Conservation (phyloP, 805 yeast species). For the Lachancea thermotolerans region DNA sequence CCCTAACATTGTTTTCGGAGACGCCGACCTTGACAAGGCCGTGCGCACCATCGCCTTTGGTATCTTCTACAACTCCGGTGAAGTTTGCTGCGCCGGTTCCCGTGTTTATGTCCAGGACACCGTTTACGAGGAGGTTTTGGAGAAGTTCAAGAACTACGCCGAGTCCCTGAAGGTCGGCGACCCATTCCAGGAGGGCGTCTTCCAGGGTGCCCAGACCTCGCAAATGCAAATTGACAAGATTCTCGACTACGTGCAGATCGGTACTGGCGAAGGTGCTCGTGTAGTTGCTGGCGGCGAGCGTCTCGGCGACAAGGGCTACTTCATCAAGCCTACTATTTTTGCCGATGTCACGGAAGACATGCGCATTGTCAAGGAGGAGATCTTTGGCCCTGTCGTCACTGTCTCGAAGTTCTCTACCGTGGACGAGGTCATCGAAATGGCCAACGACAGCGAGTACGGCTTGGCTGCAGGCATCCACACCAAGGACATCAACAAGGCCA, state of each 20-base stretch:
- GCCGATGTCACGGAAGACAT: constrained; percentile 70
- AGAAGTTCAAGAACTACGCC: constrained; percentile 45
- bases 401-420: constrained; percentile 62
- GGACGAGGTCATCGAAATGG: constrained; percentile 67
- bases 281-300: constrained; percentile 79
- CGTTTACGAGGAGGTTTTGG: constrained; percentile 59
- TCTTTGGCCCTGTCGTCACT: constrained; percentile 85
- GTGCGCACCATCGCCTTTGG: constrained; percentile 65
- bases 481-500: constrained; percentile 55
- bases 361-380: constrained; percentile 80
- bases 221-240: constrained; percentile 60
- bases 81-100: constrained; percentile 90
- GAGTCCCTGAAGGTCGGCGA: constrained; percentile 61
- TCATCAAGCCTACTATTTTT: constrained; percentile 77
- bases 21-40: constrained; percentile 61
- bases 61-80: constrained; percentile 85
- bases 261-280: constrained; percentile 62
- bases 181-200: constrained; percentile 64
- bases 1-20: constrained; percentile 75
- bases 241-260: constrained; percentile 54
- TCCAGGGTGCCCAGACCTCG: constrained; percentile 74
- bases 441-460: constrained; percentile 76
- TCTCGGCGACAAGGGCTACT: constrained; percentile 62
- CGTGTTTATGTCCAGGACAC: constrained; percentile 75
- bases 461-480: constrained; percentile 88